Percentiles rank a stretch among this genome's conserved stretches.
Evolutionary conservation across 345 rosid genomes (phyloP).

Genomic region (Eucalyptus marginata): DNA sequence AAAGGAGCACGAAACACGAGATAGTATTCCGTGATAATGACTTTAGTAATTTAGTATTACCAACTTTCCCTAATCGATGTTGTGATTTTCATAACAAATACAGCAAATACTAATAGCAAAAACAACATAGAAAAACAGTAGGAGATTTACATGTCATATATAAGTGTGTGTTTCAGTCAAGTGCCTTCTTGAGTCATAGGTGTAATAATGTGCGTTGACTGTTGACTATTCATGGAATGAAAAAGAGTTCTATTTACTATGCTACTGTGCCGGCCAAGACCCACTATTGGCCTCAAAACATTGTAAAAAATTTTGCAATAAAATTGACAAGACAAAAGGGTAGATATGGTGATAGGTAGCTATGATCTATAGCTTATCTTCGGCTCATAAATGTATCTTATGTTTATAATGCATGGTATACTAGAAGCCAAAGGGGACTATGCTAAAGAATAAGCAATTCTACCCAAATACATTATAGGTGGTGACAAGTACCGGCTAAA

Average conservation of each 20-base stretch:
- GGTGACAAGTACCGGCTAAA: not conserved
- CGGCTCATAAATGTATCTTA: not conserved
- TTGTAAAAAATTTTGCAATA: rapidly evolving
- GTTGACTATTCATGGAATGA: not conserved
- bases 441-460: not conserved
- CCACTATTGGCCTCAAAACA: not conserved
- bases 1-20: not conserved
- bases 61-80: not conserved
- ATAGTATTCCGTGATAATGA: not conserved
- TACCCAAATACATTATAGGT: not conserved
- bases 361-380: not conserved
- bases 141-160: not conserved
- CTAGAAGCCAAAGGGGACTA: not conserved
- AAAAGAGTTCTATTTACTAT: not conserved
- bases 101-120: not conserved
- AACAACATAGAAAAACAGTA: not conserved
- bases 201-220: not conserved
- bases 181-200: not conserved
- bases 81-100: not conserved
- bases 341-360: not conserved
- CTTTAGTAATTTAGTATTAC: not conserved
- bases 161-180: not conserved
- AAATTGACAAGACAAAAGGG: not conserved
- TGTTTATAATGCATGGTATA: not conserved
- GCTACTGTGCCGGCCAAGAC: not conserved